These are phyloP conservation scores for Parathielavia appendiculata DNA, from an alignment of 495 filamentous ascomycete genomes.

Conservation along the genomic window DNA sequence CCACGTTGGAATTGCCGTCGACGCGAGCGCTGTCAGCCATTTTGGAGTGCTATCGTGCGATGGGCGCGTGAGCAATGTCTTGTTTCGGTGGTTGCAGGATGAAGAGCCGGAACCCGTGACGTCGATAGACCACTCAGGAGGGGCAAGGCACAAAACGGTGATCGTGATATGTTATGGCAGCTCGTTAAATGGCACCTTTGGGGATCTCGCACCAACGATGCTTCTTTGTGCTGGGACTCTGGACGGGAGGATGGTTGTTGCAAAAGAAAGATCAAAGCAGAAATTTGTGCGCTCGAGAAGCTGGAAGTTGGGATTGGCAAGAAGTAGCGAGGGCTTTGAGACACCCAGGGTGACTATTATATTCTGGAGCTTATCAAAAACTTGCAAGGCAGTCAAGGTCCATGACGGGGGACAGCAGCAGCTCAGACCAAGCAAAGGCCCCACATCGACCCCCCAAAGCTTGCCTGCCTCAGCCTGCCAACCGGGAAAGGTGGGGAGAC, in stretches of 20 bases:
- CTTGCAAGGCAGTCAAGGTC: slow-evolving; percentile 8
- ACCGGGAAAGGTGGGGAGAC: neutral
- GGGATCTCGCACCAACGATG: neutral
- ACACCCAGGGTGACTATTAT: slow-evolving; percentile 9
- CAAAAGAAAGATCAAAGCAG: neutral
- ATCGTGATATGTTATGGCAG: neutral
- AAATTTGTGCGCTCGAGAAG: slow-evolving; percentile 1
- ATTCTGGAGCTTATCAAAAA: slow-evolving; percentile 10
- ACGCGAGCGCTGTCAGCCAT: slow-evolving; percentile 33
- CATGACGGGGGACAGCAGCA: neutral
- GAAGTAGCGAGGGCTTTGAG: slow-evolving; percentile 13
- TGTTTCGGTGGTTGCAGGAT: neutral
- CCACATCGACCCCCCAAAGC: neutral
- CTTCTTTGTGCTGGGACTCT: neutral
- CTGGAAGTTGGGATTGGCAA: slow-evolving; percentile 13
- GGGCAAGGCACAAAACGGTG: neutral
- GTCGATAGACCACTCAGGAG: slow-evolving; percentile 1
- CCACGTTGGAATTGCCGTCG: slow-evolving; percentile 28
- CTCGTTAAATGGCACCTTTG: neutral
- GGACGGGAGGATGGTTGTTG: neutral
- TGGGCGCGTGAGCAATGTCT: slow-evolving; percentile 7
- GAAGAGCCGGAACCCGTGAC: slow-evolving; percentile 4
- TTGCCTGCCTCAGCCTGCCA: neutral
- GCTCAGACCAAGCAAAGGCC: neutral
- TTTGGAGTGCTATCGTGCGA: slow-evolving; percentile 19